Evolutionary conservation across 495 filamentous ascomycete species (phyloP).

Genomic region (Podospora fimiseda): DNA sequence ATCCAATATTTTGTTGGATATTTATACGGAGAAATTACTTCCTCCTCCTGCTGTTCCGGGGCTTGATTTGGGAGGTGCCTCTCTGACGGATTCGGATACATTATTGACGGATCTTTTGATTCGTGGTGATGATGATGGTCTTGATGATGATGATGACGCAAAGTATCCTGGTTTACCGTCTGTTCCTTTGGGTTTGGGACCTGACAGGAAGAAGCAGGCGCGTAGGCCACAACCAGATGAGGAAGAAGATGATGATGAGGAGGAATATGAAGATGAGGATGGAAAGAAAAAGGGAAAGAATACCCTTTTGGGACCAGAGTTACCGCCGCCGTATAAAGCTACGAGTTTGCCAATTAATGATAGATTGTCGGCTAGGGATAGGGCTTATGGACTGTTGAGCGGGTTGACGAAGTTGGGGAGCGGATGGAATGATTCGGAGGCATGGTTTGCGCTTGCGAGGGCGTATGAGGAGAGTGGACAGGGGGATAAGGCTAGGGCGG

Average conservation of each 20-base stretch:
- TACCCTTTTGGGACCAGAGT: conserved; percentile 18
- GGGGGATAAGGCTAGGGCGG: conserved; percentile 71
- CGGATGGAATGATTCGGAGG: conserved; percentile 91
- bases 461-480: conserved; percentile 81
- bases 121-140: conserved; percentile 4
- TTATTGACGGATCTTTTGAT: conserved; percentile 11
- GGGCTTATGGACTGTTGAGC: conserved; percentile 76
- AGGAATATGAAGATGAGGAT: not conserved
- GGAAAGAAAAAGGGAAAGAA: not conserved
- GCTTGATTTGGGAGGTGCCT: conserved; percentile 12
- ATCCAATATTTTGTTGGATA: conserved; percentile 76
- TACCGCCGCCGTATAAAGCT: conserved; percentile 40
- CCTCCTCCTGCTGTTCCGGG: conserved; percentile 40
- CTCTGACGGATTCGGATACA: conserved; percentile 1
- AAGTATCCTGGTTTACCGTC: conserved; percentile 27
- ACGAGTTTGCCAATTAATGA: conserved; percentile 59
- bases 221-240: not conserved
- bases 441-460: conserved; percentile 82
- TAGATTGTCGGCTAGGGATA: conserved; percentile 75
- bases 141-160: conserved; percentile 7
- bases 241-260: not conserved
- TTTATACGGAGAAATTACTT: conserved; percentile 61
- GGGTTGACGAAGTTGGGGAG: conserved; percentile 75
- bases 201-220: too few relatives aligned
- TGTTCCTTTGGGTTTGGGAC: conserved; percentile 37